Conservation (phyloP, 176 grass and related monocot genomes). For the Cenchrus purpureus region DNA sequence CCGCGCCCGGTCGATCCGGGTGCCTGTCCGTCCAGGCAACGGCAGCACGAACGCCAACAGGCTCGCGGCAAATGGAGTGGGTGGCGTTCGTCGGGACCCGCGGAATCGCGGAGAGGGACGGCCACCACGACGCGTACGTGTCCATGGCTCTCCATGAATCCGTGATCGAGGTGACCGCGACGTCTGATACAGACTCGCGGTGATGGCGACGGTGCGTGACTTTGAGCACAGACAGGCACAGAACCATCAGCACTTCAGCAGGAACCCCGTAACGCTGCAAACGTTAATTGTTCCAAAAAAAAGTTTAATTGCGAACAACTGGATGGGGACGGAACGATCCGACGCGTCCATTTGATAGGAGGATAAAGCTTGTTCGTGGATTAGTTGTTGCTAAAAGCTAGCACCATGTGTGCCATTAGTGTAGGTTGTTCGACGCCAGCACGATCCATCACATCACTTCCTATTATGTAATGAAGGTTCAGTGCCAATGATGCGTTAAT, state of each 20-base stretch:
- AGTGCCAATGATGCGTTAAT: too few species aligned
- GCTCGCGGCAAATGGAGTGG: background rate
- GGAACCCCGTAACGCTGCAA: too few species aligned
- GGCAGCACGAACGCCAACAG: background rate
- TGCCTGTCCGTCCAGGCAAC: background rate
- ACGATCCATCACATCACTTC: background rate
- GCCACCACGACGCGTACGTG: conserved; percentile 7
- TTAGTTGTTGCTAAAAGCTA: conserved; percentile 6
- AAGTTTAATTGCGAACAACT: too few species aligned
- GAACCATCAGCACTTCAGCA: too few species aligned
- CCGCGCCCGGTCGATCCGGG: background rate
- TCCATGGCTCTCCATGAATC: background rate
- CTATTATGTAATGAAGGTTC: too few species aligned
- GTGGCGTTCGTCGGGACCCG: background rate
- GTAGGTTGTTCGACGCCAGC: background rate
- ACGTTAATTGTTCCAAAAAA: too few species aligned
- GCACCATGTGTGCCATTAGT: background rate
- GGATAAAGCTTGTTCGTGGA: conserved; percentile 7
- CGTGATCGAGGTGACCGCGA: background rate
- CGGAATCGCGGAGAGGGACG: too few species aligned
- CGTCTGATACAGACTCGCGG: background rate
- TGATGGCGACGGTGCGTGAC: background rate
- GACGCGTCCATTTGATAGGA: too few species aligned
- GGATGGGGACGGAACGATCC: too few species aligned
- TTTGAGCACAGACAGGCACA: too few species aligned